Base-by-base conservation (phyloP, 257 asterid genomes). In the Ilex asprella region DNA sequence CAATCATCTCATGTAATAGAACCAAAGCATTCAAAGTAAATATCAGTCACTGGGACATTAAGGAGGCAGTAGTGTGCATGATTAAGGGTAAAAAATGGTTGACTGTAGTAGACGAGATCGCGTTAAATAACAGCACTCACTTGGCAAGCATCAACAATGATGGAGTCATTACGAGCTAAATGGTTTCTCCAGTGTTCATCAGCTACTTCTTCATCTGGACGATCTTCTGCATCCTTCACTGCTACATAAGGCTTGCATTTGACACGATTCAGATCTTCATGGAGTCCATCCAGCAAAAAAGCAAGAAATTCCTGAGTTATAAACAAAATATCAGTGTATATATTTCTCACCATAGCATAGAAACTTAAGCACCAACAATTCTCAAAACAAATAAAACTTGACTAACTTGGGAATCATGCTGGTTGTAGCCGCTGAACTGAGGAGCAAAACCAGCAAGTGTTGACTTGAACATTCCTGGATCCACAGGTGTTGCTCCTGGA, bases 261-360 rank as follows among this genome's bases (percentile, higher is more conserved):
- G 76, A 87, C 95, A 29, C 88, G 88, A 66, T 84, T 84, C 52
- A 87, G 82, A 76, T 87, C 95, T 76, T 84, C 95, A 49, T 87
- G 93, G 67, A 87, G 88, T 32, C 88, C 93, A 81, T 84, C 90
- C 87, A 87, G 74, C 67, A 87, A 73, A 57, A 79, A 87, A 11
- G 88, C 78, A 70, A 85, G 91, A 65, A 82, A 78, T 70, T 87
- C 95, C 95, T 87, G 71, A 62, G 51, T 58, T 30, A 47, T 21
- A 5, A 14, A 29, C 10, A 16, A 56, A n/a, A 67, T 6, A 21
- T 3, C 4, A 41, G 30, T 21, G 29, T 7, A 39, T 6, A 27
- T 12, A 3, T 47, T 7, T 35, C 31, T 4, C 10, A 16, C 52
- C 52, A 46, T 46, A 46, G 4, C 10, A 2, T 46, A 35, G 41